Evolutionary conservation across 2,329 filamentous ascomycete genomes (phyloP).

Genomic region (Colletotrichum lupini): DNA sequence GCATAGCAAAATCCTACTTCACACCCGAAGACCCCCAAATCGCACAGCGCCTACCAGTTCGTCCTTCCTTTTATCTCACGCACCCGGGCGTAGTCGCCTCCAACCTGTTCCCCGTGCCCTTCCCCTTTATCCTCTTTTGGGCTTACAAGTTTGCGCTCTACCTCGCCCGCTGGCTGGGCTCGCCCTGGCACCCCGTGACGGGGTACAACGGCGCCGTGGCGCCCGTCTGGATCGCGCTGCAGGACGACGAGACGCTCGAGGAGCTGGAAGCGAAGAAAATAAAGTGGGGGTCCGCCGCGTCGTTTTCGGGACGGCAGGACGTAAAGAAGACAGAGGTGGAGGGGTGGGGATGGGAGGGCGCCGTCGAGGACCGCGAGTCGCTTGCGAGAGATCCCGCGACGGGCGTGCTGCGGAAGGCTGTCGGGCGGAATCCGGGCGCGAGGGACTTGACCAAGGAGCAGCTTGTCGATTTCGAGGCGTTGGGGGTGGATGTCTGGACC

Average conservation of each 20-base stretch:
- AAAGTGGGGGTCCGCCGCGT: slow-evolving; percentile 88
- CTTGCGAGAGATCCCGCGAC: slow-evolving; percentile 57
- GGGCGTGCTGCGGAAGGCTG: slow-evolving; percentile 61
- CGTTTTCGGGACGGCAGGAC: slow-evolving; percentile 65
- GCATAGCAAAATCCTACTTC: slow-evolving; percentile 69
- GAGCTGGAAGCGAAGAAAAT: slow-evolving; percentile 61
- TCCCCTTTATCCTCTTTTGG: slow-evolving; percentile 75
- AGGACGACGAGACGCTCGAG: slow-evolving; percentile 71
- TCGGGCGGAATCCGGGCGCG: slow-evolving; percentile 69
- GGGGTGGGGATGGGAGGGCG: slow-evolving; percentile 83
- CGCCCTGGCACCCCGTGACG: slow-evolving; percentile 86
- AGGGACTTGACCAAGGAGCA: slow-evolving; percentile 70
- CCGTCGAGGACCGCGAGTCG: slow-evolving; percentile 58
- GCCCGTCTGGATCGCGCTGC: slow-evolving; percentile 81
- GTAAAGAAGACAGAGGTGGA: slow-evolving; percentile 85
- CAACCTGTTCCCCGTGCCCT: slow-evolving; percentile 79
- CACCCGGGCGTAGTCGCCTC: slow-evolving; percentile 92
- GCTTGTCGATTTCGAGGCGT: slow-evolving; percentile 69
- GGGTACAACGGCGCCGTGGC: slow-evolving; percentile 82
- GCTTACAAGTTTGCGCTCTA: slow-evolving; percentile 76
- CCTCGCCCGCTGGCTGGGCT: slow-evolving; percentile 81
- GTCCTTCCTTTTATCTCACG: slow-evolving; percentile 77
- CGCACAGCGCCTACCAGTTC: slow-evolving; percentile 39
- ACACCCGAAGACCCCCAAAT: slow-evolving; percentile 43
- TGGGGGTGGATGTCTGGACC: slow-evolving; percentile 72